Base-by-base conservation (phyloP, 2,329 filamentous ascomycete genomes). In the Colletotrichum sp. region DNA sequence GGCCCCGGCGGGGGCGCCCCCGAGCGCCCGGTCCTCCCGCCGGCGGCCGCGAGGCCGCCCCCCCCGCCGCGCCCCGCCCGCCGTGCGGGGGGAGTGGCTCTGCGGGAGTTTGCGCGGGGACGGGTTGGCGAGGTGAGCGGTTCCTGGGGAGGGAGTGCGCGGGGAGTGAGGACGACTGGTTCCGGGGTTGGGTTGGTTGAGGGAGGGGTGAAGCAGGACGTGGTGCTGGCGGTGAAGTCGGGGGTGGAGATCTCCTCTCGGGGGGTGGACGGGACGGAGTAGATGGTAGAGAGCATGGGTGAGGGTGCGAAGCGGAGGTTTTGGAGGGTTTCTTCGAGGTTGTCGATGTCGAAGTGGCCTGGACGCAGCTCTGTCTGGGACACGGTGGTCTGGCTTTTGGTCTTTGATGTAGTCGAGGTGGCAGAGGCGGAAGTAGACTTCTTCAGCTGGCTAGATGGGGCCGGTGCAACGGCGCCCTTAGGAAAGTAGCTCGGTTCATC, bases 241-340 rank as follows among this genome's bases (percentile, higher is more conserved):
- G 73, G 73, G 6, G 69, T 73, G 8, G 70, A 32, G 1, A 69
- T 15, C 7, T 76, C 73, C 13, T 76, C 73, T 9, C 70, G 70
- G 4, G 73, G 73, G 5, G 73, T 76, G 6, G 73, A 73, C 7
- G 73, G 73, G 32, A 44, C 64, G 13, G 73, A 76, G 49, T 76
- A 76, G 59, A 76, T 76, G 39, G 73, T 76, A 8, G 73, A 76
- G 22, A 76, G 64, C 70, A 76, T 76, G 25, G 73, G 73, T n/a
- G 73, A 76, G 49, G 73, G 70, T 12, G 73, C 73, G 44, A 76
- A 76, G 59, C 73, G 73, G 29, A 76, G 63, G 73, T 73, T 76
- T 8, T 73, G 64, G 9, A 76, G 73, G 1, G 70, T 73, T 11
- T 76, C 64, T 69, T 73, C 59, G 22, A 76, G 70, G 73, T 76